These are phyloP conservation scores for Aspergillus sp. DNA, from an alignment of 2,329 filamentous ascomycete genomes.

Conservation along the genomic window DNA sequence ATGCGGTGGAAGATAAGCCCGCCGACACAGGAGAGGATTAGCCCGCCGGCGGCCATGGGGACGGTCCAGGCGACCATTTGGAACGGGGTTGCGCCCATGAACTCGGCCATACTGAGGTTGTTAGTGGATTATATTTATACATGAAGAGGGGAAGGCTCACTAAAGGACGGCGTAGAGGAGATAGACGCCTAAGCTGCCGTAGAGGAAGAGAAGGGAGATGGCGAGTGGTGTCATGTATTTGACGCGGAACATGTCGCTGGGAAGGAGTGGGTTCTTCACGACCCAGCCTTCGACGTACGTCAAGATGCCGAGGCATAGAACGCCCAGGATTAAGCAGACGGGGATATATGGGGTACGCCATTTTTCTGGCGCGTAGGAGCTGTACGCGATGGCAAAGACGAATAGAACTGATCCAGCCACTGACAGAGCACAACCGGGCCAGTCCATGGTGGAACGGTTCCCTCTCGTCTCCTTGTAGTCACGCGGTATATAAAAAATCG, in stretches of 20 bases:
- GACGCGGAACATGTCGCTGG: conserved; percentile 66
- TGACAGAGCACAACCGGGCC: conserved; percentile 61
- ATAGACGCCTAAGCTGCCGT: conserved; percentile 68
- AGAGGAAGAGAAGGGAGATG: conserved; percentile 62
- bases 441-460: conserved; percentile 63
- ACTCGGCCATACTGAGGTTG: conserved; percentile 55
- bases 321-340: conserved; percentile 63
- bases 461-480: conserved; percentile 37
- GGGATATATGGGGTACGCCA: conserved; percentile 76
- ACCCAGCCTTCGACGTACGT: conserved; percentile 74
- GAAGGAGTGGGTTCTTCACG: conserved; percentile 66
- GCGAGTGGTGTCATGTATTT: conserved; percentile 67
- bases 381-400: conserved; percentile 74
- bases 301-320: conserved; percentile 58
- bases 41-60: conserved; percentile 67
- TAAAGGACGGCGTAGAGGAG: conserved; percentile 70
- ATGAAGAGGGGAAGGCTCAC: conserved; percentile 40
- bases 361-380: conserved; percentile 64
- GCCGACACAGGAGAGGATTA: conserved; percentile 62
- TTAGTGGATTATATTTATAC: neutral
- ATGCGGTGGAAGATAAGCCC: conserved; percentile 68
- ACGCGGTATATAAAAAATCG: conserved; percentile 49
- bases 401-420: conserved; percentile 67
- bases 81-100: conserved; percentile 60
- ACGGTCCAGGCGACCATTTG: conserved; percentile 68